Base-by-base conservation (phyloP, 225 moss, liverwort and hornwort species). In the Physcomitrellopsis africana region DNA sequence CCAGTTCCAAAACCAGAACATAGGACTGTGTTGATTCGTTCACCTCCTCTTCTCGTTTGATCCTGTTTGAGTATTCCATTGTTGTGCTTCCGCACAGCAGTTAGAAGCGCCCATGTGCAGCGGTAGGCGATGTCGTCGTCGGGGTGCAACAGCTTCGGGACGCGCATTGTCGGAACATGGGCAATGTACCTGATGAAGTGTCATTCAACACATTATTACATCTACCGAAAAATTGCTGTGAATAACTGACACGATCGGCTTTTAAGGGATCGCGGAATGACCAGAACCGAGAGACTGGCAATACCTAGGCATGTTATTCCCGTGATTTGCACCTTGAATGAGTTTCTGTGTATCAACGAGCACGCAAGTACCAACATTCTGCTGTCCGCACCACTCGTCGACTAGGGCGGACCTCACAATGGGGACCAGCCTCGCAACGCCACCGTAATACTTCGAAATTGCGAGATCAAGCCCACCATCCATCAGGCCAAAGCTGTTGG, bases 401-500 rank as follows among this genome's bases (percentile, higher is more conserved):
- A 66, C 45, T 12, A 86, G 62, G 1, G 76, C 81, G 13, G 81
- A 69, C 57, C 81, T 81, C 47, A 86, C 81, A 26, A 86, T 63
- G 6, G 83, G 86, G 9, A 86, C 86, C 70, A 84, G 69, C 16
- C 45, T 73, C 32, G 72, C 81, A 41, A 86, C 63, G 60, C 86
- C 86, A 14, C 86, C 81, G 51, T 86, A 84, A 26, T 76, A 79
- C 57, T 67, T 81, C 54, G 86, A 86, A 37, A 86, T 81, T 29
- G 55, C 72, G 51, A 84, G 76, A 67, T 86, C 86, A 10, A 86
- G 72, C 5, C 86, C 86, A 20, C 86, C 86, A 11, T 86, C 86
- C 86, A 86, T 86, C 51, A 86, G 65, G 41, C 86, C 86, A 27
- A 86, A 86, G 76, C 86, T 84, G 67, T 86, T 86, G 69, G 86